phyloP scores from a whole-genome alignment of 2,329 filamentous ascomycete genomes.

The Rutstroemia sp. region DNA sequence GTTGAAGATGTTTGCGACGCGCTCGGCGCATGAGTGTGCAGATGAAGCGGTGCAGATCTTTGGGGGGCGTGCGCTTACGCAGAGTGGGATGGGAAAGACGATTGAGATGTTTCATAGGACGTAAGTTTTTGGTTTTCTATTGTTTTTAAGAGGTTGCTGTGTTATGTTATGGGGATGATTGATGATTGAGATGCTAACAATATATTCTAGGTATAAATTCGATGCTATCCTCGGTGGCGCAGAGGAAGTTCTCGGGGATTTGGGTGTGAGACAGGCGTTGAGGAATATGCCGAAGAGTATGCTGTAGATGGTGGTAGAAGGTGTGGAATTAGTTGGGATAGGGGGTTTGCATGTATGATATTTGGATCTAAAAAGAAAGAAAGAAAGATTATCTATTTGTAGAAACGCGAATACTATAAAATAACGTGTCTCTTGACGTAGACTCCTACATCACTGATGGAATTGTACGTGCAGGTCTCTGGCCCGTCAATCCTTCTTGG shows the following conservation, averaged over 20 bases:
- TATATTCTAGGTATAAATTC: constrained; percentile 48
- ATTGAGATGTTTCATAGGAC: constrained; percentile 81
- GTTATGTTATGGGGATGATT: no score
- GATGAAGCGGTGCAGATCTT: constrained; percentile 83
- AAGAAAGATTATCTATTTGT: no score
- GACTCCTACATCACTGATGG: no score
- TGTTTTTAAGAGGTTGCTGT: constrained; percentile 29
- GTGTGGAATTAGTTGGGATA: no score
- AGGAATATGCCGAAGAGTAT: constrained; percentile 79
- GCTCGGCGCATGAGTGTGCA: constrained; percentile 73
- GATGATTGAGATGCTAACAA: no score
- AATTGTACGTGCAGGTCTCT: no score
- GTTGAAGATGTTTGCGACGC: constrained; percentile 71
- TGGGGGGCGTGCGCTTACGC: constrained; percentile 72
- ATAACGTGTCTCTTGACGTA: no score
- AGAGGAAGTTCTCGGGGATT: constrained; percentile 73
- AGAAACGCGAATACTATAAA: no score
- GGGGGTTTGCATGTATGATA: no score
- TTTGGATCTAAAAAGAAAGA: no score
- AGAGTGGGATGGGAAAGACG: constrained; percentile 73
- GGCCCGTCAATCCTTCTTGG: no score
- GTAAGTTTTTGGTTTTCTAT: not conserved
- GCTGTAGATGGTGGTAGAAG: constrained; percentile 42
- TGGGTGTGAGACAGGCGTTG: constrained; percentile 78
- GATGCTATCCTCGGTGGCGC: constrained; percentile 72